Conservation (phyloP, 2,329 filamentous ascomycete genomes). For the Ascochyta clinopodiicola region DNA sequence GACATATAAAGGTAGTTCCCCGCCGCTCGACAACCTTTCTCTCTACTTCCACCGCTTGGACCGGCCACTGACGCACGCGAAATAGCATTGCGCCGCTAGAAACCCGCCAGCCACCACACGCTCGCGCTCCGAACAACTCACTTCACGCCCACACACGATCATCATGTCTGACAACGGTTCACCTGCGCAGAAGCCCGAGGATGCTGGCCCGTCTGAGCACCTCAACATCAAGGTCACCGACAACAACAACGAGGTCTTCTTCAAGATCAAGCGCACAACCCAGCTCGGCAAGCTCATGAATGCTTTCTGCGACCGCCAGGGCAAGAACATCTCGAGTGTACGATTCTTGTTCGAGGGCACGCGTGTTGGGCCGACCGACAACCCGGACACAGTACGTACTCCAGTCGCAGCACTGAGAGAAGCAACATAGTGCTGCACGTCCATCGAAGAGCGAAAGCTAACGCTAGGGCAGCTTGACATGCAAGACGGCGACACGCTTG, state of each 20-base stretch:
- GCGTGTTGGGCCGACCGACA: slow-evolving; percentile 86
- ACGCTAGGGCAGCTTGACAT: slow-evolving; percentile 78
- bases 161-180: slow-evolving; percentile 54
- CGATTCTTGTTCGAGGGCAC: slow-evolving; percentile 97
- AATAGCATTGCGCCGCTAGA: slow-evolving; percentile 14
- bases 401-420: not conserved
- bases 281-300: slow-evolving; percentile 98
- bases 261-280: slow-evolving; percentile 98
- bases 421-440: not conserved
- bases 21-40: slow-evolving; percentile 29
- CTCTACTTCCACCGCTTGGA: slow-evolving; percentile 26
- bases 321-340: slow-evolving; percentile 82
- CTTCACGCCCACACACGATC: slow-evolving; percentile 2
- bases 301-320: slow-evolving; percentile 95
- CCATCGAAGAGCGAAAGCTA: slow-evolving; percentile 7
- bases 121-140: slow-evolving; percentile 4
- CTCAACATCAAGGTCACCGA: slow-evolving; percentile 99
- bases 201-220: slow-evolving; percentile 71
- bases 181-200: slow-evolving; percentile 53
- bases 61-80: slow-evolving; percentile 24
- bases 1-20: slow-evolving; percentile 29
- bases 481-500: slow-evolving; percentile 92
- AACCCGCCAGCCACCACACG: slow-evolving; percentile 5
- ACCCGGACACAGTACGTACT: slow-evolving; percentile 82
- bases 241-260: slow-evolving; percentile 99